Base-by-base conservation (phyloP, 2,329 filamentous ascomycete genomes). In the Aquanectria penicillioides region DNA sequence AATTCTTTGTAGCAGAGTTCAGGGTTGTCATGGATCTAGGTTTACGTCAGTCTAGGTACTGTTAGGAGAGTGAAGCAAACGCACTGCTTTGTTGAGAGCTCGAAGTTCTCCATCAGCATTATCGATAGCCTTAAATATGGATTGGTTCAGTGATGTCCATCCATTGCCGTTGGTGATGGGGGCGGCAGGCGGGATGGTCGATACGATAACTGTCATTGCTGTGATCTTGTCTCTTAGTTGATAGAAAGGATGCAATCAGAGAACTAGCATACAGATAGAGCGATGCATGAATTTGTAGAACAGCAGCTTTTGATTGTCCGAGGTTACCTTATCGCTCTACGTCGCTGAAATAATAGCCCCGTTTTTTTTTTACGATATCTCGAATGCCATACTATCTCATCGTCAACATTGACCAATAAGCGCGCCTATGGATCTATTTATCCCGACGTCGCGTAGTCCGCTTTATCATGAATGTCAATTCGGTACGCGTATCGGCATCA, bases 1-100 rank as follows among this genome's bases (percentile, higher is more conserved):
- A 50, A 50, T 22, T 50, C 47, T 4, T 50, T 22, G 23, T 50
- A 50, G 47, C 47, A 50, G 11, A 38, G 17, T 23, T 50, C 47
- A n/a, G 47, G 47, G 11, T 50, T 20, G 33, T 40, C 34, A 15
- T 50, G 47, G 23, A 50, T 50, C 47, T 23, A 31, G 15, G n/a
- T 10, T 13, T 12, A 11, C 22, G 22, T 50, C 13, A 50, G 33
- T 20, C 12, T 38, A 7, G 10, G 12, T 9, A 12, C 10, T 8
- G 9, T 3, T 12, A 2, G 9, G 9, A 28, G 11, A 15, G n/a
- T 17, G 23, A 40, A 6, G 2, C n/a, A 33, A 10, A 17, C 33
- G 7, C 23, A 50, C 47, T 6, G 6, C 15, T 17, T 28, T 36
- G 26, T 37, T 50, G 25, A 50, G 22, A 9, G 7, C 33, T 25